phyloP scores from a whole-genome alignment of 176 grass and related monocot species.

The Triticum timopheevii region DNA sequence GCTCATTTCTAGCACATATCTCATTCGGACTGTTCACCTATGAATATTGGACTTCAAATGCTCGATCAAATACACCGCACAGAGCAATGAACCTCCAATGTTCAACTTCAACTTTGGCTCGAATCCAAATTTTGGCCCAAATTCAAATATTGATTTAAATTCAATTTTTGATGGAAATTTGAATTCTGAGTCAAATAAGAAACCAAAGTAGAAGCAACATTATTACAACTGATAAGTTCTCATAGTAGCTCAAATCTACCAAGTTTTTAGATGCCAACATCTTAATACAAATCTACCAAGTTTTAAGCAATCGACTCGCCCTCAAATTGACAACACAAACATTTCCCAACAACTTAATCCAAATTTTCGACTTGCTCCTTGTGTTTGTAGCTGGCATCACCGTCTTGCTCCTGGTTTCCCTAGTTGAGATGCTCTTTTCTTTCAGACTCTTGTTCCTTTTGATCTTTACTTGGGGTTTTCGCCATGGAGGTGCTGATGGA shows the following conservation, averaged over 20 bases:
- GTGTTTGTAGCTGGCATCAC: neutral
- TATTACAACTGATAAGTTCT: neutral
- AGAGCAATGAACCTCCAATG: neutral
- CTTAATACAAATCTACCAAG: no score
- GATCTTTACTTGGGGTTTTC: no score
- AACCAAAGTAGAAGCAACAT: no score
- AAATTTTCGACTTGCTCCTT: neutral
- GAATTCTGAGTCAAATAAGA: no score
- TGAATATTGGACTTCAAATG: neutral
- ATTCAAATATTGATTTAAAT: neutral
- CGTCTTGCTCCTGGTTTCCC: neutral
- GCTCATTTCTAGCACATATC: no score
- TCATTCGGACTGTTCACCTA: neutral
- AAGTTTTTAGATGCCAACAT: neutral
- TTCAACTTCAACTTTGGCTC: neutral
- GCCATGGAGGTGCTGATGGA: no score
- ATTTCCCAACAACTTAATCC: neutral
- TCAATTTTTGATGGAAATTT: neutral
- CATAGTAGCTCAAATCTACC: neutral
- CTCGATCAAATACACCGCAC: neutral
- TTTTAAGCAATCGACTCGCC: no score
- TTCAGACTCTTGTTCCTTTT: no score
- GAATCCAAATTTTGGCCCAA: neutral
- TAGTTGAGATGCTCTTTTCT: neutral
- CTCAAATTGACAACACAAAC: no score